These are phyloP conservation scores for Starmerella stigmatis DNA, from an alignment of 805 yeast genomes.

Conservation along the genomic window DNA sequence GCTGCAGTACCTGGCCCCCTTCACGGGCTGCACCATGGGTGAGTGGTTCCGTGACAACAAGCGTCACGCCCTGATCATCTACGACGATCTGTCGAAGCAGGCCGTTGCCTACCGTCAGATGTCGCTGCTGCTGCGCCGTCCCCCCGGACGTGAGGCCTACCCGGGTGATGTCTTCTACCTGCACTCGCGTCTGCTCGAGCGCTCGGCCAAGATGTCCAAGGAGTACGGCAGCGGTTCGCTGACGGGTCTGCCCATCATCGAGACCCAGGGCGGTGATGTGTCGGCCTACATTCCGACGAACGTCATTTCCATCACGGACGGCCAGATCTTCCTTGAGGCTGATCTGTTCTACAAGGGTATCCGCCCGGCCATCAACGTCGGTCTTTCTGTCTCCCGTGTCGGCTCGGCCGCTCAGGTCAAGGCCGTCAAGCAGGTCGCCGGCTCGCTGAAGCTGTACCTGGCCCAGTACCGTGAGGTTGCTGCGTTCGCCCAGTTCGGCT, in stretches of 20 bases:
- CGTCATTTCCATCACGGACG: slow-evolving; percentile 95
- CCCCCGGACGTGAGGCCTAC: slow-evolving; percentile 95
- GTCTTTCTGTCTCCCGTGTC: slow-evolving; percentile 99
- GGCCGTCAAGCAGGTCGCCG: slow-evolving; percentile 99
- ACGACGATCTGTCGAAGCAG: slow-evolving; percentile 97
- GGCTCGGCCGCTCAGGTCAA: slow-evolving; percentile 99
- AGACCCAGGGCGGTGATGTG: slow-evolving; percentile 99
- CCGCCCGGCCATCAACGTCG: slow-evolving; percentile 99
- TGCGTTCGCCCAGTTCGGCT: slow-evolving; percentile 99
- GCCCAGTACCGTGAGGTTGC: slow-evolving; percentile 99
- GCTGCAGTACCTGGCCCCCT: slow-evolving; percentile 98
- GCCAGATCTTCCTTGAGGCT: slow-evolving; percentile 98
- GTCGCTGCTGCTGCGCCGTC: slow-evolving; percentile 93
- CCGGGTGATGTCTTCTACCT: slow-evolving; percentile 95
- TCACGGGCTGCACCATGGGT: slow-evolving; percentile 99
- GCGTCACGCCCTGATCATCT: slow-evolving; percentile 91
- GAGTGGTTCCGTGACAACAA: slow-evolving; percentile 99
- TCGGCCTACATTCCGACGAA: slow-evolving; percentile 96
- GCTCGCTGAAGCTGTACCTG: slow-evolving; percentile 98
- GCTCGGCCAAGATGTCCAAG: slow-evolving; percentile 95
- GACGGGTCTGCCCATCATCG: slow-evolving; percentile 93
- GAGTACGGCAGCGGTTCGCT: slow-evolving; percentile 84
- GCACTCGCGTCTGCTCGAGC: slow-evolving; percentile 89
- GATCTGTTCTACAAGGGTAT: slow-evolving; percentile 99
- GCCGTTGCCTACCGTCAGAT: slow-evolving; percentile 99